These are phyloP conservation scores for Phallus indusiatus DNA, from an alignment of 768 basidiomycete genomes.

Conservation along the genomic window DNA sequence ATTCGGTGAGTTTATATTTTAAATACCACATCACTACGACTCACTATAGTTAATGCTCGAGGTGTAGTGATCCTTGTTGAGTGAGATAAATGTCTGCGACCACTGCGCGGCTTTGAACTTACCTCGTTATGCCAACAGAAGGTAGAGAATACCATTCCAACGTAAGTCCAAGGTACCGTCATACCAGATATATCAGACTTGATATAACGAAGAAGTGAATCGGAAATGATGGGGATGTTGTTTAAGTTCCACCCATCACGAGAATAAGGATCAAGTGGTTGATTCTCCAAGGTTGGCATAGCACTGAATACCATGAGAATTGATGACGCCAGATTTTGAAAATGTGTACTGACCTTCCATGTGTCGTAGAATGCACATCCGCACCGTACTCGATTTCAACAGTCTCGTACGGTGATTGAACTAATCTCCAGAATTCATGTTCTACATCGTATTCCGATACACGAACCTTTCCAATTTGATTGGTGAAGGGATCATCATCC, in stretches of 20 bases:
- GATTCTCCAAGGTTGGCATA: constrained; percentile 92
- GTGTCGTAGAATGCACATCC: constrained; percentile 94
- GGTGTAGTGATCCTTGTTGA: constrained; percentile 84
- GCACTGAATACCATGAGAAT: constrained; percentile 41
- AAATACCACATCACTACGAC: constrained; percentile 21
- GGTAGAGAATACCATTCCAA: constrained; percentile 97
- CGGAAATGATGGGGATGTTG: constrained; percentile 87
- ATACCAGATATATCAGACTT: constrained; percentile 99
- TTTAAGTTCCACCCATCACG: constrained; percentile 97
- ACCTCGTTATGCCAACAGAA: constrained; percentile 99
- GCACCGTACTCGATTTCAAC: constrained; percentile 99
- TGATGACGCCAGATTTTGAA: neutral
- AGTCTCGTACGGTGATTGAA: constrained; percentile 80
- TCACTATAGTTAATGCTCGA: constrained; percentile 91
- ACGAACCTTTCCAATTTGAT: constrained; percentile 44
- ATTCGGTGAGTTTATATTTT: constrained; percentile 16
- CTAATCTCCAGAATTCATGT: constrained; percentile 93
- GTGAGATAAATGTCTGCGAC: constrained; percentile 9
- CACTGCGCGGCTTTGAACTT: constrained; percentile 15
- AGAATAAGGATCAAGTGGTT: constrained; percentile 79
- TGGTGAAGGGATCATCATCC: constrained; percentile 44
- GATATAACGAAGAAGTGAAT: constrained; percentile 92
- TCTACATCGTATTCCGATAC: constrained; percentile 92
- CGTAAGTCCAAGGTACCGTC: constrained; percentile 99
- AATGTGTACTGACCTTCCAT: constrained; percentile 75